Percentiles rank a stretch among this genome's conserved stretches.
These are phyloP conservation scores for Drosera spatulata DNA, from an alignment of 179 eudicot species.

Conservation along the genomic window DNA sequence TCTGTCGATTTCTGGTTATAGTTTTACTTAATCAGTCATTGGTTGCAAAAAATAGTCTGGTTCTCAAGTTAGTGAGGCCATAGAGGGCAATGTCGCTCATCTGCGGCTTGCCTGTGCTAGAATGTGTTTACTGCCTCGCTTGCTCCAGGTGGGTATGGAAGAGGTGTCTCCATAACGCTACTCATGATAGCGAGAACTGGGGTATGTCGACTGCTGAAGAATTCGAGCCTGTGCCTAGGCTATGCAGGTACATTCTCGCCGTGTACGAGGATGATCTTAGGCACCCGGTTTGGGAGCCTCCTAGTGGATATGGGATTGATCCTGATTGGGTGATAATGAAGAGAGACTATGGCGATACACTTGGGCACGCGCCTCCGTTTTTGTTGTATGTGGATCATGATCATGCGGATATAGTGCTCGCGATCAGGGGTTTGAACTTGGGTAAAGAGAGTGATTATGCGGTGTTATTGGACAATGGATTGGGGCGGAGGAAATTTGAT, in stretches of 20 bases:
- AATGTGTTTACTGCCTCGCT: conserved; percentile 34
- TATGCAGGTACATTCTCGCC: conserved; percentile 40
- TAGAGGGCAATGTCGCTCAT: conserved; percentile 32
- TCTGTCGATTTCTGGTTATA: background rate
- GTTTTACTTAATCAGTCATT: background rate
- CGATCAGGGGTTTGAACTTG: conserved; percentile 75
- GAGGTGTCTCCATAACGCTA: conserved; percentile 31
- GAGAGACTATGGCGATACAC: conserved; percentile 38
- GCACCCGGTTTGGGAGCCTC: conserved; percentile 32
- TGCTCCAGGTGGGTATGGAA: conserved; percentile 50
- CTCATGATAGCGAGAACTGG: conserved; percentile 47
- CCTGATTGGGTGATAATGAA: conserved; percentile 23
- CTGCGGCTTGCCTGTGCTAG: conserved; percentile 35
- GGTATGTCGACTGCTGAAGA: conserved; percentile 41
- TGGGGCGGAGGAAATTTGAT: conserved; percentile 73
- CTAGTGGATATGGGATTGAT: conserved; percentile 37
- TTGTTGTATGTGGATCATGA: conserved; percentile 76
- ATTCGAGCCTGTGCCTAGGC: conserved; percentile 42
- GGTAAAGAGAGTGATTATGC: conserved; percentile 71
- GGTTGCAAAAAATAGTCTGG: background rate
- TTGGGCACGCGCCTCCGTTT: conserved; percentile 61
- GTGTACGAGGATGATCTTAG: conserved; percentile 39
- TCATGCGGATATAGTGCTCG: conserved; percentile 60
- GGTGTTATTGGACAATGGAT: conserved; percentile 64
- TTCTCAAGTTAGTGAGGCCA: conserved; percentile 6